Percentiles rank a stretch among this genome's conserved stretches.
phyloP scores from a whole-genome alignment of 1,284 basidiomycete species.

The Trichosporon coremiiforme region DNA sequence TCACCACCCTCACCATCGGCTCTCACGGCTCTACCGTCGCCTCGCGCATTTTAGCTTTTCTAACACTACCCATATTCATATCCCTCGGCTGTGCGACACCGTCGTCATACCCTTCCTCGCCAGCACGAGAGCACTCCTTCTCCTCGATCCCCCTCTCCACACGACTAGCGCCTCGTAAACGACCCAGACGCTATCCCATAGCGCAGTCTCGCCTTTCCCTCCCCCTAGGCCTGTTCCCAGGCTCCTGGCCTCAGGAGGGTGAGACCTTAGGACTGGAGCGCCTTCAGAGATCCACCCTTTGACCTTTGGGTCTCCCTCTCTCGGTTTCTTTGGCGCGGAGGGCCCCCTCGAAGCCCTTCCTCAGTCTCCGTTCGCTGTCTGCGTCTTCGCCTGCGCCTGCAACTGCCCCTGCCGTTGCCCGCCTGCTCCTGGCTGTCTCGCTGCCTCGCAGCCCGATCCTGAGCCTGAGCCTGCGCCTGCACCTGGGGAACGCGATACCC shows the following conservation, averaged over 20 bases:
- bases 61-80: background rate
- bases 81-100: conserved; percentile 2
- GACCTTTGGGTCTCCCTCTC: background rate
- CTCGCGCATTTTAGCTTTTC: conserved; percentile 5
- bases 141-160: background rate
- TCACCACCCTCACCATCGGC: background rate
- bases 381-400: background rate
- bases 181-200: background rate
- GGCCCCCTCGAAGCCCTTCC: background rate
- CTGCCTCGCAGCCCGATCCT: background rate
- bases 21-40: conserved; percentile 11
- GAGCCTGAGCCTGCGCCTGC: too few relatives aligned
- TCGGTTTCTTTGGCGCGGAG: background rate
- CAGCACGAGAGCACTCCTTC: background rate
- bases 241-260: background rate
- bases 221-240: conserved; percentile 8
- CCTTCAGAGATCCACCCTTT: background rate
- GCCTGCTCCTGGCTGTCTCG: background rate
- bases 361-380: background rate
- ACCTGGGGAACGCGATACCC: background rate
- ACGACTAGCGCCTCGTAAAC: background rate
- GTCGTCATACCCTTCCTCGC: conserved; percentile 4
- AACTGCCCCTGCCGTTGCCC: background rate
- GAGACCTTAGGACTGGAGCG: background rate
- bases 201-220: conserved; percentile 7